Evolutionary conservation across 2,329 filamentous ascomycete genomes (phyloP).

Genomic region (Colletotrichum orchidophilum): DNA sequence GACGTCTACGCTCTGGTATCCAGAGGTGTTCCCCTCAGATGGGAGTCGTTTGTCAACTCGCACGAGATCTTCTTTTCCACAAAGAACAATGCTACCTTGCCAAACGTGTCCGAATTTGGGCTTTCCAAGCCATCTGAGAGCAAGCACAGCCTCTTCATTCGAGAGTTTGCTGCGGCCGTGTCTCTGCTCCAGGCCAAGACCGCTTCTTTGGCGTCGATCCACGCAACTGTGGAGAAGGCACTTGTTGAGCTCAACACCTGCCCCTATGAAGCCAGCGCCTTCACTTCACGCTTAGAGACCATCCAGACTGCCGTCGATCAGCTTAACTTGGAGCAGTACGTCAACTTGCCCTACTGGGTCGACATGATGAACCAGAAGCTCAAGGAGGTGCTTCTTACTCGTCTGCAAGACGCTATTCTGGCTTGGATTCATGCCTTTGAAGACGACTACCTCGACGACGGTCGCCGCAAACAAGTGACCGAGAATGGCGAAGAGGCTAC

Average conservation of each 20-base stretch:
- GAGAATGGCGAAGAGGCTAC: constrained; percentile 54
- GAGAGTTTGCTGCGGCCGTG: constrained; percentile 88
- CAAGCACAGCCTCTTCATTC: constrained; percentile 96
- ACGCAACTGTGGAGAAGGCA: constrained; percentile 83
- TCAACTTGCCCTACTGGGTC: constrained; percentile 93
- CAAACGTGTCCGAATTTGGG: constrained; percentile 50
- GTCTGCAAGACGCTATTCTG: constrained; percentile 84
- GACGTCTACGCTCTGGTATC: constrained; percentile 85
- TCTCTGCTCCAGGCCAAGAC: constrained; percentile 91
- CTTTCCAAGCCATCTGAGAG: constrained; percentile 74
- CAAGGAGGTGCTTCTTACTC: constrained; percentile 79
- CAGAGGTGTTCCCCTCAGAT: constrained; percentile 90
- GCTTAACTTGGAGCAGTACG: constrained; percentile 94
- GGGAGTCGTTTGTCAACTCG: constrained; percentile 98
- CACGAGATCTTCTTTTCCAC: constrained; percentile 83
- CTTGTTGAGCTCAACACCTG: constrained; percentile 86
- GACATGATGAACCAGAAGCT: constrained; percentile 86
- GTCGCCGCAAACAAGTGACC: constrained; percentile 59
- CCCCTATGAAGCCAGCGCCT: constrained; percentile 80
- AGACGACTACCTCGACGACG: constrained; percentile 64
- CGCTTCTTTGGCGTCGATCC: constrained; percentile 78
- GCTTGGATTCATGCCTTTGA: constrained; percentile 91
- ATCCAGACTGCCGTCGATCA: constrained; percentile 96
- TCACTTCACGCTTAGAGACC: constrained; percentile 81
- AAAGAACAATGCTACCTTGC: constrained; percentile 51